Evolutionary conservation across 768 basidiomycete species (phyloP).

Genomic region (Pleurotus citrinopileatus): DNA sequence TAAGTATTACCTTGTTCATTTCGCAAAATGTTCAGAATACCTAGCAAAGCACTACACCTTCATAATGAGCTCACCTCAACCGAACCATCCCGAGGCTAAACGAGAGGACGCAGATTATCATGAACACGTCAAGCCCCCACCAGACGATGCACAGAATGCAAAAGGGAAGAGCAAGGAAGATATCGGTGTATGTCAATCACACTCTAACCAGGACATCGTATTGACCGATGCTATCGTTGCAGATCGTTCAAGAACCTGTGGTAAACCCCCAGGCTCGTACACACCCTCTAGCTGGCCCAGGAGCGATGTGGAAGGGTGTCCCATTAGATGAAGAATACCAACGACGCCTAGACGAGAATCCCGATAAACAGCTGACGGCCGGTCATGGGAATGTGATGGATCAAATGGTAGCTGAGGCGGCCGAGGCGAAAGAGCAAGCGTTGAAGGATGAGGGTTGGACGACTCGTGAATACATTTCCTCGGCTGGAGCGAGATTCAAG

Average conservation of each 20-base stretch:
- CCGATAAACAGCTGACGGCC: conserved; percentile 12
- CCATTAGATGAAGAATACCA: conserved; percentile 17
- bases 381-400: background rate
- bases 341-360: conserved; percentile 15
- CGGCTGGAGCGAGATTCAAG: background rate
- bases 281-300: conserved; percentile 16
- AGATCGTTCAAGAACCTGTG: conserved; percentile 6
- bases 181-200: background rate
- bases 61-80: background rate
- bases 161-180: background rate
- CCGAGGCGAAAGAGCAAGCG: background rate
- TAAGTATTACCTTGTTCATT: background rate
- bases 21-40: background rate
- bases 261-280: conserved; percentile 16
- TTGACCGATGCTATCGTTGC: background rate
- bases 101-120: background rate
- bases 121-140: background rate
- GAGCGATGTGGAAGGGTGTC: conserved; percentile 17
- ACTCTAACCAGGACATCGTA: background rate
- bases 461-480: background rate
- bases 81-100: background rate
- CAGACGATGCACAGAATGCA: conserved; percentile 1
- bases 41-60: background rate
- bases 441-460: no score
- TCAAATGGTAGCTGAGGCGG: background rate